phyloP scores from a whole-genome alignment of 345 rosid species.

The Excoecaria cochinchinensis region DNA sequence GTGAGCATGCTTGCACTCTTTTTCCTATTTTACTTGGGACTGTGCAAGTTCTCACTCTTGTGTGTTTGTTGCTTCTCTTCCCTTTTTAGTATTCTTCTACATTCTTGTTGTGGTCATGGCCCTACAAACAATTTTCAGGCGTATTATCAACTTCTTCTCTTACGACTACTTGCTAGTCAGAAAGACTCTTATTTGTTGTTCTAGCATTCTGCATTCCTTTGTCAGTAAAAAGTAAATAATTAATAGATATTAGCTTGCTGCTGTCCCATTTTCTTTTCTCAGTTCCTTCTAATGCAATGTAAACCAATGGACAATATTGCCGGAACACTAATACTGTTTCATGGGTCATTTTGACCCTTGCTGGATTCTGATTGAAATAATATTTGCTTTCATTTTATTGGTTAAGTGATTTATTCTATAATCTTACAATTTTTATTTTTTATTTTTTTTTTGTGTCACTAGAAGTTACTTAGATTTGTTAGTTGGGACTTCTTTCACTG shows the following conservation, averaged over 20 bases:
- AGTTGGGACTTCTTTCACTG: conserved; percentile 1
- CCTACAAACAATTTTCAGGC: neutral
- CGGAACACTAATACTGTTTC: no score
- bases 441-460: neutral
- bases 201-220: neutral
- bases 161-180: neutral
- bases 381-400: neutral
- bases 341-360: neutral
- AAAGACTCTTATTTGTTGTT: neutral
- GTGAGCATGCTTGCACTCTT: conserved; percentile 32
- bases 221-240: no score
- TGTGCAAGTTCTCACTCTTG: neutral
- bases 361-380: neutral
- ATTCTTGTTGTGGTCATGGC: neutral
- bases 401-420: neutral
- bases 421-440: neutral
- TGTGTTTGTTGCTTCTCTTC: conserved; percentile 10
- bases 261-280: neutral
- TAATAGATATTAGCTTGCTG: neutral
- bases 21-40: conserved; percentile 8
- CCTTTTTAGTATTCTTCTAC: neutral
- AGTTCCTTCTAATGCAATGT: neutral
- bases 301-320: no score
- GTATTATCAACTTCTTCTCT: neutral
- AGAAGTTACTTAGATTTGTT: neutral